Evolutionary conservation across 78 protist genomes (phyloP).

Genomic region (Speleostelium caveatum): DNA sequence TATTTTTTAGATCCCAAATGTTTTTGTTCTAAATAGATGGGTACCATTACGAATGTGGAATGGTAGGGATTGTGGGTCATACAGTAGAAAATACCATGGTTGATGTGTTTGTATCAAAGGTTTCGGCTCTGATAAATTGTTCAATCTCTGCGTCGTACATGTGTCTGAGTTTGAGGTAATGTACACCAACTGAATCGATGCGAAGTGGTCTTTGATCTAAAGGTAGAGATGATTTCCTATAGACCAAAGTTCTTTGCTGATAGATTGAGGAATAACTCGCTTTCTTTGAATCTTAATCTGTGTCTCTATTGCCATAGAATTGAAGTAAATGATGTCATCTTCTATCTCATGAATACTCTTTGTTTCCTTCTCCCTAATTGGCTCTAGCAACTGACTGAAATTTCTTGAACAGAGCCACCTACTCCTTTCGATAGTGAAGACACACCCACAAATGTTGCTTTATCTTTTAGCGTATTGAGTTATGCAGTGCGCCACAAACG

Average conservation of each 20-base stretch:
- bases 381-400: constrained; percentile 61
- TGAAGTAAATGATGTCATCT: constrained; percentile 65
- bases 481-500: constrained; percentile 30
- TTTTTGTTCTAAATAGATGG: constrained; percentile 21
- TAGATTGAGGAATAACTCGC: constrained; percentile 30
- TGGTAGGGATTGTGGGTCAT: constrained; percentile 26
- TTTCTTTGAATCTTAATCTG: constrained; percentile 36
- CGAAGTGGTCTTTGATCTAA: no score
- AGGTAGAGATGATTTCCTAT: neutral
- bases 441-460: constrained; percentile 67
- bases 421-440: constrained; percentile 54
- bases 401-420: constrained; percentile 51
- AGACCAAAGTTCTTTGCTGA: constrained; percentile 4
- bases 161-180: constrained; percentile 22
- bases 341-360: constrained; percentile 57
- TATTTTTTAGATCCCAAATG: constrained; percentile 29
- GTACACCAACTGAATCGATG: constrained; percentile 48
- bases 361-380: constrained; percentile 31
- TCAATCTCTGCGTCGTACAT: constrained; percentile 17
- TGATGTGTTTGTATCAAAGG: constrained; percentile 48
- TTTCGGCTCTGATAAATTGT: constrained; percentile 50
- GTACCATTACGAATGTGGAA: constrained; percentile 64
- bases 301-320: constrained; percentile 63
- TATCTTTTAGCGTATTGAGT: constrained; percentile 60
- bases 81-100: constrained; percentile 37